Evolutionary conservation across 805 yeast genomes (phyloP).

Genomic region (Monosporozyma servazzii): DNA sequence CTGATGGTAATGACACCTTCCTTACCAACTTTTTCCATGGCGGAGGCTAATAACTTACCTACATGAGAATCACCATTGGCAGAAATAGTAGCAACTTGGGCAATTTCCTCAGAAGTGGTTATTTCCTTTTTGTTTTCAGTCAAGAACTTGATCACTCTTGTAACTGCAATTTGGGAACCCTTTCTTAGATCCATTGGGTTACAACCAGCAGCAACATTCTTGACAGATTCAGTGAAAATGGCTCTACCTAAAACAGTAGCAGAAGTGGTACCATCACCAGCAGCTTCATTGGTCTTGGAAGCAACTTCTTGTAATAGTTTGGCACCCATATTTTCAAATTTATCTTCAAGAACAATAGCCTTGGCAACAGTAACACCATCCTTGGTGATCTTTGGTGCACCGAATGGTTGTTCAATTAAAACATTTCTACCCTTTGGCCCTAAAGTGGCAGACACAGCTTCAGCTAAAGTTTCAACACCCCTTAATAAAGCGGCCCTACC

Average conservation of each 20-base stretch:
- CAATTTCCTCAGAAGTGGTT: conserved; percentile 88
- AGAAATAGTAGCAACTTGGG: conserved; percentile 96
- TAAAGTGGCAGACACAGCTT: conserved; percentile 91
- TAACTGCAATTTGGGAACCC: conserved; percentile 95
- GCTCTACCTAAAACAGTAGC: conserved; percentile 96
- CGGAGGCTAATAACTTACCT: conserved; percentile 83
- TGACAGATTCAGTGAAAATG: conserved; percentile 88
- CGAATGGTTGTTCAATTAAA: conserved; percentile 90
- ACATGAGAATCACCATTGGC: conserved; percentile 94
- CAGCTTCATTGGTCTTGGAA: conserved; percentile 90
- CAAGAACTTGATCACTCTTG: conserved; percentile 78
- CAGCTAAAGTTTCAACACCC: conserved; percentile 92
- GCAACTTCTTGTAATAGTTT: conserved; percentile 94
- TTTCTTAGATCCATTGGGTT: conserved; percentile 97
- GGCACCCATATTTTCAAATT: conserved; percentile 94
- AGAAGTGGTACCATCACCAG: conserved; percentile 98
- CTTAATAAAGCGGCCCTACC: conserved; percentile 89
- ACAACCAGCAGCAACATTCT: conserved; percentile 97
- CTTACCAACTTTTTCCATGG: conserved; percentile 98
- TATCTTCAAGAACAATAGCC: conserved; percentile 73
- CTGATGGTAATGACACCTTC: conserved; percentile 98
- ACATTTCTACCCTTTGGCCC: conserved; percentile 99
- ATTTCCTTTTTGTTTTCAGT: conserved; percentile 83
- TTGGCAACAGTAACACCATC: conserved; percentile 98
- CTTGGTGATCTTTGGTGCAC: conserved; percentile 96